Conservation (phyloP, 164 flowering plant species). For the Aristolochia fimbriata region DNA sequence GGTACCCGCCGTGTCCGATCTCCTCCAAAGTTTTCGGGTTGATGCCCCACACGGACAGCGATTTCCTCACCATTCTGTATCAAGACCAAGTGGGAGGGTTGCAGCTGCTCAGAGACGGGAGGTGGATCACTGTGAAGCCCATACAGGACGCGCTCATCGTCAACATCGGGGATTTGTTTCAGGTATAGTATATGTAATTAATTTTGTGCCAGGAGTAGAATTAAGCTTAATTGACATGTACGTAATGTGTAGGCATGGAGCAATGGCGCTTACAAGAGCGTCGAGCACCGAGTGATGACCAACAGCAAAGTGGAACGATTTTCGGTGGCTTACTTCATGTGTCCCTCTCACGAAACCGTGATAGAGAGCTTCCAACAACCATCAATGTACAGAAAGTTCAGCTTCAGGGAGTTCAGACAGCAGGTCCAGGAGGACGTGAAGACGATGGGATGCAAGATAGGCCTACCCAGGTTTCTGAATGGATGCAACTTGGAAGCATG, state of each 20-base stretch:
- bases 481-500: too few species aligned
- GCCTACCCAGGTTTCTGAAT: constrained; percentile 57
- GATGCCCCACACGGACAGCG: constrained; percentile 85
- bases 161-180: constrained; percentile 77
- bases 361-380: constrained; percentile 38
- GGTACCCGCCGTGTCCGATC: constrained; percentile 72
- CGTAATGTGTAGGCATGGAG: constrained; percentile 85
- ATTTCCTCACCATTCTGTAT: constrained; percentile 67
- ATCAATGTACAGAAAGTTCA: constrained; percentile 44
- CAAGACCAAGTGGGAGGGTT: constrained; percentile 80
- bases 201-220: too few species aligned
- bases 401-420: constrained; percentile 53
- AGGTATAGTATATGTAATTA: constrained; percentile 41
- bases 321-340: constrained; percentile 67
- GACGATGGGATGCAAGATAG: constrained; percentile 50
- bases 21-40: constrained; percentile 43
- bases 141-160: constrained; percentile 55
- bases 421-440: constrained; percentile 67
- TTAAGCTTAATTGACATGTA: background rate
- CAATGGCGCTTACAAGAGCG: constrained; percentile 68
- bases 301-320: constrained; percentile 46
- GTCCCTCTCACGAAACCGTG: constrained; percentile 56
- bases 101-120: constrained; percentile 56
- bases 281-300: constrained; percentile 59
- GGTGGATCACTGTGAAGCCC: constrained; percentile 70